These are phyloP conservation scores for Teratosphaeria destructans DNA, from an alignment of 2,329 filamentous ascomycete genomes.

Conservation along the genomic window DNA sequence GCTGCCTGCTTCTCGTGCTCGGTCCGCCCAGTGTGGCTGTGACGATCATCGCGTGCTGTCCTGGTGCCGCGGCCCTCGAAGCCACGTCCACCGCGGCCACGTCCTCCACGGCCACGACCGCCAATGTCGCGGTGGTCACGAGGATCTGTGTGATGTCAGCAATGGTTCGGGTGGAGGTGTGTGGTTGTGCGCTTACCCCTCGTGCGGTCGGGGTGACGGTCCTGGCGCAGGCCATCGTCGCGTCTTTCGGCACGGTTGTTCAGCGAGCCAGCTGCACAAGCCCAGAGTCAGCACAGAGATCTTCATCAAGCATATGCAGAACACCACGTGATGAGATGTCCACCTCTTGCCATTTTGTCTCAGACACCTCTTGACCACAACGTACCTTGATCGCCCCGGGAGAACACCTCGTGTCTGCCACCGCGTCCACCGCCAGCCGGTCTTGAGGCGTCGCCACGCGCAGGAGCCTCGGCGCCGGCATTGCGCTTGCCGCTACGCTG, in stretches of 20 bases:
- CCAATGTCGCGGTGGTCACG: slow-evolving; percentile 4
- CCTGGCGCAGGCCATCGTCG: slow-evolving; percentile 52
- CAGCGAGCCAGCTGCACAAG: slow-evolving; percentile 52
- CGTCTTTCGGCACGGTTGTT: slow-evolving; percentile 74
- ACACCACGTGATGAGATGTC: not conserved
- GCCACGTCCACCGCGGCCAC: slow-evolving; percentile 40
- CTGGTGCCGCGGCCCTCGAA: slow-evolving; percentile 36
- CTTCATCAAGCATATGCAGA: not conserved
- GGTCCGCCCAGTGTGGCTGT: slow-evolving; percentile 50
- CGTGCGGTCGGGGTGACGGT: slow-evolving; percentile 32
- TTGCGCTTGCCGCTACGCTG: slow-evolving; percentile 78
- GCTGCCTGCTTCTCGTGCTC: slow-evolving; percentile 79
- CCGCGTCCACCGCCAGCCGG: slow-evolving; percentile 36
- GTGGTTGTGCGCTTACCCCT: slow-evolving; percentile 22
- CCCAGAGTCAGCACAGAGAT: not conserved
- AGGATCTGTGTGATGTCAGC: slow-evolving; percentile 16
- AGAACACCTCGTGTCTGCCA: slow-evolving; percentile 47
- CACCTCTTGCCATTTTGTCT: not conserved
- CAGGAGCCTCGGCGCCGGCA: slow-evolving; percentile 61
- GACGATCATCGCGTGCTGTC: slow-evolving; percentile 47
- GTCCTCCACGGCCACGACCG: slow-evolving; percentile 29
- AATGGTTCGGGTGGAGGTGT: slow-evolving; percentile 33
- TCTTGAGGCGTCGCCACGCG: slow-evolving; percentile 23
- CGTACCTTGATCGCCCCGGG: slow-evolving; percentile 82
- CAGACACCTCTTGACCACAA: slow-evolving; percentile 17